These are phyloP conservation scores for Leccinum pellstonianum DNA, from an alignment of 768 basidiomycete species.

Conservation along the genomic window DNA sequence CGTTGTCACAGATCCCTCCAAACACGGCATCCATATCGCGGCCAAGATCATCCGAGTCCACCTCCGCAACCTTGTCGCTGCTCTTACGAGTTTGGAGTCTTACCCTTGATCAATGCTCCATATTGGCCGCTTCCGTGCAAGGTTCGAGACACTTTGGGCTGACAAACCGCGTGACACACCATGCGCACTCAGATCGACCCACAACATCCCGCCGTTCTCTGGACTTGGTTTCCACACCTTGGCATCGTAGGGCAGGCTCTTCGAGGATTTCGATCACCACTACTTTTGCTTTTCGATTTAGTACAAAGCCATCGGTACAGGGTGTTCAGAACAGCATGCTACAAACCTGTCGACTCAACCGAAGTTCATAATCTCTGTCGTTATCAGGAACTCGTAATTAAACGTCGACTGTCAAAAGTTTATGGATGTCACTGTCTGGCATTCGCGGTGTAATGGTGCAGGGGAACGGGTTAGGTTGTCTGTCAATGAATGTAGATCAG, in stretches of 20 bases:
- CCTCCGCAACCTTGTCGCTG: slow-evolving; percentile 17
- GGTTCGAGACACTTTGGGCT: slow-evolving; percentile 18
- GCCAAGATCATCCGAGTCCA: slow-evolving; percentile 18
- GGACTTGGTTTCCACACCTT: no score
- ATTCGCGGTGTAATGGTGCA: slow-evolving; percentile 14
- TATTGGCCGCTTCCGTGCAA: slow-evolving; percentile 21
- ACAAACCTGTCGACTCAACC: background rate
- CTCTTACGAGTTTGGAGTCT: slow-evolving; percentile 12
- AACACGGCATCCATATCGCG: slow-evolving; percentile 15
- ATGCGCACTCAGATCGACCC: no score
- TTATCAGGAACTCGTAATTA: background rate
- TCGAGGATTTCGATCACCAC: background rate
- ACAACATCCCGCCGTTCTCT: no score
- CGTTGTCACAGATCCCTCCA: slow-evolving; percentile 5
- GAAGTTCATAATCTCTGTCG: background rate
- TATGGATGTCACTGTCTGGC: slow-evolving; percentile 2
- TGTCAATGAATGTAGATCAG: slow-evolving; percentile 1
- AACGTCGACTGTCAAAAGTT: background rate
- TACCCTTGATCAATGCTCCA: slow-evolving; percentile 7
- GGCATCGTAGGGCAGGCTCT: background rate
- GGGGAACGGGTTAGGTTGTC: slow-evolving; percentile 16
- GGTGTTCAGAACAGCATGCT: background rate
- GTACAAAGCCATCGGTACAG: background rate
- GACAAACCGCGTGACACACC: slow-evolving; percentile 7
- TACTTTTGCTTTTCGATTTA: background rate